These are phyloP conservation scores for Leccinum olivaceoglutinosum DNA, from an alignment of 1,284 basidiomycete genomes.

Conservation along the genomic window DNA sequence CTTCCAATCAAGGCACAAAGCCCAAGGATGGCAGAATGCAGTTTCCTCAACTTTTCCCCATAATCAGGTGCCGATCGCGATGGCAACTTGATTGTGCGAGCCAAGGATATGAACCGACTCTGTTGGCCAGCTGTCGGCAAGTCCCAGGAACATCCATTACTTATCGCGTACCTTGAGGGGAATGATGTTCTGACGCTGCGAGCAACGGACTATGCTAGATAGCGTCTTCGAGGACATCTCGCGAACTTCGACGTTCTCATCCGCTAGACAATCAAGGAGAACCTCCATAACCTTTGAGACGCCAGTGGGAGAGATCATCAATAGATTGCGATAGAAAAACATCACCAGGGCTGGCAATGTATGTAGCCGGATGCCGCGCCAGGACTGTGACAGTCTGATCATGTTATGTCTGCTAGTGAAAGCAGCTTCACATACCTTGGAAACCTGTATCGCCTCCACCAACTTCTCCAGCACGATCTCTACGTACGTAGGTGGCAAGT, in stretches of 20 bases:
- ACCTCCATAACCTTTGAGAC: constrained; percentile 75
- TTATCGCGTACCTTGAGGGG: constrained; percentile 65
- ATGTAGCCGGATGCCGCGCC: constrained; percentile 67
- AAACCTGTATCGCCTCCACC: constrained; percentile 62
- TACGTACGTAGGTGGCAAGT: constrained; percentile 58
- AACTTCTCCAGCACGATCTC: constrained; percentile 56
- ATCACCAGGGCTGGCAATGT: constrained; percentile 71
- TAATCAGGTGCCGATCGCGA: constrained; percentile 69
- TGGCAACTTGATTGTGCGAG: constrained; percentile 64
- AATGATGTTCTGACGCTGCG: constrained; percentile 84
- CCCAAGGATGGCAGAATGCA: constrained; percentile 90
- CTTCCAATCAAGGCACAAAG: constrained; percentile 81
- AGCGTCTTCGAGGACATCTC: constrained; percentile 91
- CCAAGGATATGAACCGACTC: constrained; percentile 74
- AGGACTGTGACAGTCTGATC: constrained; percentile 46
- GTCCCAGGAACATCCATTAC: neutral
- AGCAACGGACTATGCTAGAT: constrained; percentile 88
- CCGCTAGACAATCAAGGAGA: constrained; percentile 77
- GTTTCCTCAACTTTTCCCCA: constrained; percentile 63
- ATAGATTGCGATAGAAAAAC: constrained; percentile 84
- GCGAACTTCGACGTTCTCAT: constrained; percentile 91
- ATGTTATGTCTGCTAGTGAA: constrained; percentile 2
- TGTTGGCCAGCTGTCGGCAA: constrained; percentile 28
- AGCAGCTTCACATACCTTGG: constrained; percentile 43
- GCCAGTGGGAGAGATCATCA: constrained; percentile 64